Percentiles rank a stretch among this genome's conserved stretches.
Conservation (phyloP, 23 red algal genomes). For the Gracilariopsis chorda region DNA sequence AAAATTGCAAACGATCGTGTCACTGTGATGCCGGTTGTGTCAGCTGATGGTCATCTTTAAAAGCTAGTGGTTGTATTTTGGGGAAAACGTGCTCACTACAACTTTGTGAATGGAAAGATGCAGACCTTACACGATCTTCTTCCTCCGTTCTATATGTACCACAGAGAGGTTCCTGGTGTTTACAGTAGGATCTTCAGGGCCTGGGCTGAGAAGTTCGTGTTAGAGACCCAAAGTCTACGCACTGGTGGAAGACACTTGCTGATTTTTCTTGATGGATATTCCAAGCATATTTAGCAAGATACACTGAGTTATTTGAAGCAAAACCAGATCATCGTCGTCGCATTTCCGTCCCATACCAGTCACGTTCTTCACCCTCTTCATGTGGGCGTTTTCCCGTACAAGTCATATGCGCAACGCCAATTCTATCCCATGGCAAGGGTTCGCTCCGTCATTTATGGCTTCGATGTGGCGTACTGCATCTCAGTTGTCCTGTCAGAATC, state of each 20-base stretch:
- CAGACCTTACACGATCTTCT: not conserved
- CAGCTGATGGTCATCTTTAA: not conserved
- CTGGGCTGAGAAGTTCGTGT: not conserved
- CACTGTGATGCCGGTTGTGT: slow-evolving; percentile 6
- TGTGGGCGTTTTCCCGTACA: not conserved
- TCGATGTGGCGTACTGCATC: not conserved
- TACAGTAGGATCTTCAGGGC: not conserved
- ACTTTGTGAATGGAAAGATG: not conserved
- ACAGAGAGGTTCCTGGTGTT: not conserved
- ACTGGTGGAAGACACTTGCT: not conserved
- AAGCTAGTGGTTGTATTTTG: not conserved
- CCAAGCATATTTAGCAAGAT: not conserved
- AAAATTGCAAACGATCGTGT: not conserved
- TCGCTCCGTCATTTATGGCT: not conserved
- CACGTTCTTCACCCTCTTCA: not conserved
- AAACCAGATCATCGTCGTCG: not conserved
- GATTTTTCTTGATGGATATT: not conserved
- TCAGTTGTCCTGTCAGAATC: not conserved
- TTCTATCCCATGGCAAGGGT: not conserved
- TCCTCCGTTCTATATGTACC: slow-evolving; percentile 17
- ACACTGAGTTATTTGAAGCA: not conserved
- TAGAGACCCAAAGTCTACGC: not conserved
- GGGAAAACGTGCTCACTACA: not conserved
- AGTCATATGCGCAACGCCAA: not conserved
- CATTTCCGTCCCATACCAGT: not conserved